phyloP scores from a whole-genome alignment of 257 asterid species.

The Linaria vulgaris region DNA sequence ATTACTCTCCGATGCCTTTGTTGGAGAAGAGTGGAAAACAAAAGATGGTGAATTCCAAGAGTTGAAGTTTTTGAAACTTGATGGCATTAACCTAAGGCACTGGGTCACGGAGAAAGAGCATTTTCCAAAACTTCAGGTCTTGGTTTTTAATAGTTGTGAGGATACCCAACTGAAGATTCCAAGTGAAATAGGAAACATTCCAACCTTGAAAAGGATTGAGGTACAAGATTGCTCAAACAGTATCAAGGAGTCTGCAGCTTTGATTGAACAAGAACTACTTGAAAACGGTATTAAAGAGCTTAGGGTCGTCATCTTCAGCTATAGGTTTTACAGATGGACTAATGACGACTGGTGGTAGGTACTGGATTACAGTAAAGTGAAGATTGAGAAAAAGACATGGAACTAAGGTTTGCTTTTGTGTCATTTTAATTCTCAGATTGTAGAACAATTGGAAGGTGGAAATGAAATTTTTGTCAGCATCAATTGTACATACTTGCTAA shows the following conservation, averaged over 20 bases:
- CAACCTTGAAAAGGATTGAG: slow-evolving; percentile 19
- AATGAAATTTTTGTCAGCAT: too few species aligned
- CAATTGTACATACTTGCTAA: too few species aligned
- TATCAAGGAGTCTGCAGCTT: not conserved
- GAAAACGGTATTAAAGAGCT: not conserved
- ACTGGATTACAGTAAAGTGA: too few species aligned
- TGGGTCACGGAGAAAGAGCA: slow-evolving; percentile 11
- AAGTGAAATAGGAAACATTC: not conserved
- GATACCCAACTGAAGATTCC: slow-evolving; percentile 10
- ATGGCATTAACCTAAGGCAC: not conserved
- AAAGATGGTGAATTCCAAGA: slow-evolving; percentile 8
- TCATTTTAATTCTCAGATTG: too few species aligned
- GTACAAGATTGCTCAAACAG: not conserved
- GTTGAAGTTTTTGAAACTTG: slow-evolving; percentile 22
- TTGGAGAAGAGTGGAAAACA: slow-evolving; percentile 12
- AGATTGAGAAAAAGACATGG: too few species aligned
- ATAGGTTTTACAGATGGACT: too few species aligned
- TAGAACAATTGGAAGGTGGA: too few species aligned
- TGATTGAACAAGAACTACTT: not conserved
- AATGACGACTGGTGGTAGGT: too few species aligned
- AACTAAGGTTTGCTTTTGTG: too few species aligned
- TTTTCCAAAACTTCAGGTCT: slow-evolving; percentile 19
- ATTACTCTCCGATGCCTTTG: slow-evolving; percentile 10
- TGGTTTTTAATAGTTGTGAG: slow-evolving; percentile 12
- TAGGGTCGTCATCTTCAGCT: slow-evolving; percentile 1